These are phyloP conservation scores for Wickerhamiella shivajii DNA, from an alignment of 805 yeast genomes.

Conservation along the genomic window DNA sequence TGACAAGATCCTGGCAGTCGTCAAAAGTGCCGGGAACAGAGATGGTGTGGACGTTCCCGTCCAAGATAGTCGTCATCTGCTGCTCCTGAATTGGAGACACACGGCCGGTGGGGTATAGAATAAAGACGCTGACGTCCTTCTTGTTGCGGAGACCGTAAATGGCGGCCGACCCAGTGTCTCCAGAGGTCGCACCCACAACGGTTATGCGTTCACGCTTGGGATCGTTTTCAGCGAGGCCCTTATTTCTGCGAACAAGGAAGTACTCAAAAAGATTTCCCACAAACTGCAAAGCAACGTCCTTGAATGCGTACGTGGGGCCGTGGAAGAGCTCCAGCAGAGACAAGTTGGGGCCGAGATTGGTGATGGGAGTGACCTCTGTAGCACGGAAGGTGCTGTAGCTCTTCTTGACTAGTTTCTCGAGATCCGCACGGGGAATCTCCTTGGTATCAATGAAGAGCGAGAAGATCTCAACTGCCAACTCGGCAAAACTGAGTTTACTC, in stretches of 20 bases:
- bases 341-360: constrained; percentile 42
- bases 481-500: constrained; percentile 65
- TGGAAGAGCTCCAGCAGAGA: constrained; percentile 87
- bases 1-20: constrained; percentile 95
- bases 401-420: constrained; percentile 42
- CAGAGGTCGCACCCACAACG: constrained; percentile 97
- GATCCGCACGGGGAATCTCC: constrained; percentile 63
- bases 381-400: constrained; percentile 88
- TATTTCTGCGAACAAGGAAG: constrained; percentile 66
- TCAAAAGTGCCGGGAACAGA: constrained; percentile 95
- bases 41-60: constrained; percentile 82
- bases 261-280: constrained; percentile 94
- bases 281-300: constrained; percentile 96
- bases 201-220: constrained; percentile 39
- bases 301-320: constrained; percentile 98
- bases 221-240: constrained; percentile 27
- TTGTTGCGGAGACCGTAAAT: constrained; percentile 95
- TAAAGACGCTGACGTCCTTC: constrained; percentile 94
- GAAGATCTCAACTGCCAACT: constrained; percentile 76
- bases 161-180: constrained; percentile 99
- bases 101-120: constrained; percentile 91
- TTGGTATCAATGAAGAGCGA: constrained; percentile 54
- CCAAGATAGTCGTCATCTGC: constrained; percentile 95
- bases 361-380: constrained; percentile 75
- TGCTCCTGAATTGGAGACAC: constrained; percentile 96